Evolutionary conservation across 2,329 filamentous ascomycete genomes (phyloP), one percentile per base, ranked within the genome.

Genomic region (Metarhizium album): DNA sequence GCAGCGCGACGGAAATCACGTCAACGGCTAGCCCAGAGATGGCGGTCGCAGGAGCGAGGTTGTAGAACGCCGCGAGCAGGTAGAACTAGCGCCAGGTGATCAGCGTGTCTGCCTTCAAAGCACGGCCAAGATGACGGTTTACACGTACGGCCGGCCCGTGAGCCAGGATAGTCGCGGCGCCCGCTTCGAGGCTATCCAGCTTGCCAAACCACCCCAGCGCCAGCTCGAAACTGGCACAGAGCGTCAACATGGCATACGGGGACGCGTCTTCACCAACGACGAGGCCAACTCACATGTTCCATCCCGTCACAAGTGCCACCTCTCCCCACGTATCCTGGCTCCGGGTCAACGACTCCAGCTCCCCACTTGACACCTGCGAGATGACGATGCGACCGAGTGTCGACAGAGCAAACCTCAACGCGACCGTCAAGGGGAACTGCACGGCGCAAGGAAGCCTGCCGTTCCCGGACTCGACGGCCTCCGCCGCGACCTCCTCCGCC

Each of bases 1-100:
- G 89, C 27, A 87, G 62, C 42, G 83, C 82, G 42, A 81, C 80
- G 2, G 87, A 80, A 53, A 83, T 59, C 48, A 86, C 70, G 59
- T 90, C 86, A 59, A 91, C 84, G 33, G 70, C 65, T 47, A 89
- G 75, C 35, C 80, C 80, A 38, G 78, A 70, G 29, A 82, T 60
- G 20, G 83, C 75, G 0, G 85, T 84, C 49, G 72, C 66, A 24
- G 78, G 71, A 24, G 78, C 76, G 57, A 94, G 75, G 35, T 74
- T 69, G 75, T 94, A 95, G 72, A 94, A 95, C 48, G 82, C 82
- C 29, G 75, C 74, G 27, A 95, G 74, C 42, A 96, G 81, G 62
- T 86, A 87, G 55, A 86, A 80, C 80, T 83, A 48, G n/a, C 16
- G 46, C 20, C 27, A 4, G 13, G 16, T n/a, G 4, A 18, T 43